Conservation (phyloP, 208 protist species). For the Vickermania ingenoplastis region DNA sequence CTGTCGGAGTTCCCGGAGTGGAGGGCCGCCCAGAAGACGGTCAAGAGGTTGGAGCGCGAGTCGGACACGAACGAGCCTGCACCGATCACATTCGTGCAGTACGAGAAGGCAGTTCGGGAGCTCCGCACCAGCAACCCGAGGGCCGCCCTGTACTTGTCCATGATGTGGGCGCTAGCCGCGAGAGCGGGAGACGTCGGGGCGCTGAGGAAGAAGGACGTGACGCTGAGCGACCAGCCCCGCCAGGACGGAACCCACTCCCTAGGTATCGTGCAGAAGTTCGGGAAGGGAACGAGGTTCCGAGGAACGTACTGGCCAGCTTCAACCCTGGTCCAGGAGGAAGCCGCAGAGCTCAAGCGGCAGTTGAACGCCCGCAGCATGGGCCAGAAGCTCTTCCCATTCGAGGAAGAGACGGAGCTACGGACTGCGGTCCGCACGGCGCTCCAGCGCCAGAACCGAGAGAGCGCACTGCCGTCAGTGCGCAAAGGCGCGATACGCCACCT, state of each 20-base stretch:
- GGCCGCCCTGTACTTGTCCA: not conserved
- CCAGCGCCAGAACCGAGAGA: not conserved
- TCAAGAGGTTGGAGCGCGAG: conserved; percentile 1
- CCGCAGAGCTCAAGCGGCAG: not conserved
- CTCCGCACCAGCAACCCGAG: not conserved
- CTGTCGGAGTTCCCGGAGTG: not conserved
- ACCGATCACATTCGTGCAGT: not conserved
- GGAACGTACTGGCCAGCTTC: conserved; percentile 1
- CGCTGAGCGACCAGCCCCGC: not conserved
- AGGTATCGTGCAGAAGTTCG: not conserved
- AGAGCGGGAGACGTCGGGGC: not conserved
- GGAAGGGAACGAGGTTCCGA: not conserved
- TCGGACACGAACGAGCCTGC: not conserved
- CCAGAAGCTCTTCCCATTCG: conserved; percentile 1
- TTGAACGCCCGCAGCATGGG: not conserved
- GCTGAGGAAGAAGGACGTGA: not conserved
- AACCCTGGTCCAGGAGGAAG: no score
- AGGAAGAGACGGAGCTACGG: no score
- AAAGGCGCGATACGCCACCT: conserved; percentile 4
- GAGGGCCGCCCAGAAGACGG: conserved; percentile 1
- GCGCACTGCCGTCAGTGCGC: not conserved
- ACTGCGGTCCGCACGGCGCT: conserved; percentile 1
- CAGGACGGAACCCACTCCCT: not conserved
- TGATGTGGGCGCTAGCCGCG: not conserved
- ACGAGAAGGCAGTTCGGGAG: not conserved